Evolutionary conservation across 495 filamentous ascomycete genomes (phyloP), one percentile per base, ranked within the genome.

Genomic region (Astrothelium macrocarpum): DNA sequence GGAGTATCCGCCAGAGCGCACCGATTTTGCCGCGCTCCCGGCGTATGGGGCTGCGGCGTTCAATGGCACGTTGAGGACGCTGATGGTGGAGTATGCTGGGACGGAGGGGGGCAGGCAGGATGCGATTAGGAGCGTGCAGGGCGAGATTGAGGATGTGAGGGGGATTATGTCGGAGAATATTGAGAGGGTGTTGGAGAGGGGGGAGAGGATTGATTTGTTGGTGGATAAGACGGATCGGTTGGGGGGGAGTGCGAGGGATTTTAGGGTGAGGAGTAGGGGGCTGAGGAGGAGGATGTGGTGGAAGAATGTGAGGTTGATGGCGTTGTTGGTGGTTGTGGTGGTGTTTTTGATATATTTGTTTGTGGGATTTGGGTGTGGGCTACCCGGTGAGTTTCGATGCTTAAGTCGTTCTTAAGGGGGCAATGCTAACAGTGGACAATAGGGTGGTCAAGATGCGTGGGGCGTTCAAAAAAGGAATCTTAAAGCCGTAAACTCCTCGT

Each of bases 161-260:
- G 91, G 91, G 32, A 96, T 99, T 72, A 99, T 99, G 94, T 96
- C 92, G 61, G 85, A 95, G 78, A 99, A 97, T 76, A 99, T 99
- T 68, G 94, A 99, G 83, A 81, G 91, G 62, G 84, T 99, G 69
- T 74, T 99, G 58, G 94, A 99, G 82, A 79, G 94, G 1, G 94
- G 94, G 20, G 94, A 97, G 66, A 81, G 92, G 67, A 96, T 99
- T 68, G 91, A 97, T 79, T 71, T 96, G 71, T 78, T 99, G 62
- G 92, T 99, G 32, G 92, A 97, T 72, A 99, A 97, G 85, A 99
- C 95, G 65, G 93, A 96, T 72, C 80, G 91, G 65, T 72, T 97
- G 59, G 91, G 91, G 11, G 89, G 87, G 7, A 90, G 82, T 72
- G 90, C 92, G 64, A 81, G 87, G 71, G 92, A 97, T 77, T 97